Conservation (phyloP, 106 monocot genomes). For the Platanthera zijinensis region DNA sequence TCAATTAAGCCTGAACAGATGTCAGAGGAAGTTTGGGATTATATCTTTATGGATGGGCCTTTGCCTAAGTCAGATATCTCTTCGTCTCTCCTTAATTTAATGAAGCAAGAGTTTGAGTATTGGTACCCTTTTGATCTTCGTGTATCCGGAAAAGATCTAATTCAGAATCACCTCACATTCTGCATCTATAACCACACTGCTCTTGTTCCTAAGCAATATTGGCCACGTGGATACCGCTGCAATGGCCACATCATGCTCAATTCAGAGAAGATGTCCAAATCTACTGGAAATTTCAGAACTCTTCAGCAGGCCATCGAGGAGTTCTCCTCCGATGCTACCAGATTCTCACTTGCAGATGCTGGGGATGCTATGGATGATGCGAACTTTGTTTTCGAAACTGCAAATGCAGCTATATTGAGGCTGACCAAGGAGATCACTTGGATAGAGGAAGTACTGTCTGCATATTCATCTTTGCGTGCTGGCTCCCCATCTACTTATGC, state of each 20-base stretch:
- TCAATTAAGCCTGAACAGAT: slow-evolving; percentile 65
- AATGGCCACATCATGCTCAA: slow-evolving; percentile 96
- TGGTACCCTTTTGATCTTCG: slow-evolving; percentile 96
- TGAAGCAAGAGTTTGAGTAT: slow-evolving; percentile 92
- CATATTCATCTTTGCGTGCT: slow-evolving; percentile 41
- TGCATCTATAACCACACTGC: slow-evolving; percentile 87
- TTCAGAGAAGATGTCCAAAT: slow-evolving; percentile 97
- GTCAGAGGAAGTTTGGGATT: slow-evolving; percentile 87
- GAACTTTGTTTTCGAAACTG: slow-evolving; percentile 85
- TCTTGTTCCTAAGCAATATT: slow-evolving; percentile 56
- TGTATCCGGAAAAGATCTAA: slow-evolving; percentile 89
- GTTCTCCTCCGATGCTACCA: slow-evolving; percentile 77
- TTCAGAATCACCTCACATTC: slow-evolving; percentile 89
- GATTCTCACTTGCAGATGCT: slow-evolving; percentile 83
- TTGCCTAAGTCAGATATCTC: slow-evolving; percentile 45
- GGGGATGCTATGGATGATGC: slow-evolving; percentile 94
- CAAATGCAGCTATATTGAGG: slow-evolving; percentile 83
- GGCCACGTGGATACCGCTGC: slow-evolving; percentile 88
- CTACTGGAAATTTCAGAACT: slow-evolving; percentile 84
- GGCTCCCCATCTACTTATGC: slow-evolving; percentile 59
- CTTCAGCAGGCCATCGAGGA: slow-evolving; percentile 78
- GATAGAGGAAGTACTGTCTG: slow-evolving; percentile 78
- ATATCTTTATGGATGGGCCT: slow-evolving; percentile 49
- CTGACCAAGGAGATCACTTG: slow-evolving; percentile 81
- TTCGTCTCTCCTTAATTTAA: slow-evolving; percentile 39